These are phyloP conservation scores for Colletotrichum lupini DNA, from an alignment of 2,329 filamentous ascomycete species.

Conservation along the genomic window DNA sequence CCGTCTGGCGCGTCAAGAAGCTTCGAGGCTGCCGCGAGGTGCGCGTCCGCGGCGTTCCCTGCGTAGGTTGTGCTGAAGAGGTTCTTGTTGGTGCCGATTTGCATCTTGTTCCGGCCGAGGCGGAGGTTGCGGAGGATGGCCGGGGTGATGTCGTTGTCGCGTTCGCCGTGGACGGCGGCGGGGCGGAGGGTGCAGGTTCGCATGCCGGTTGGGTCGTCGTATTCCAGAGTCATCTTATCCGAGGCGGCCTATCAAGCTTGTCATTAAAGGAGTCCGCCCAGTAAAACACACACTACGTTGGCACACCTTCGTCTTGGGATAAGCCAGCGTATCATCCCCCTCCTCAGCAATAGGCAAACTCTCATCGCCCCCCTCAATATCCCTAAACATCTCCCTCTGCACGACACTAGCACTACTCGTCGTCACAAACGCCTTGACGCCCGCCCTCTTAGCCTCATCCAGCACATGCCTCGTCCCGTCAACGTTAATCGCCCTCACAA, in stretches of 20 bases:
- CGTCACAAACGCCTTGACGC: slow-evolving; percentile 70
- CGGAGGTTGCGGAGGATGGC: slow-evolving; percentile 65
- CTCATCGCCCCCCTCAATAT: slow-evolving; percentile 71
- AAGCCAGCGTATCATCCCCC: slow-evolving; percentile 42
- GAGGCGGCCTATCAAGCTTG: slow-evolving; percentile 13
- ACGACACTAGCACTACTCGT: slow-evolving; percentile 73
- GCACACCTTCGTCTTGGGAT: slow-evolving; percentile 69
- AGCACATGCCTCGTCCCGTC: slow-evolving; percentile 71
- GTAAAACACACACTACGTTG: slow-evolving; percentile 39
- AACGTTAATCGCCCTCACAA: slow-evolving; percentile 70
- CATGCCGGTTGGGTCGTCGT: slow-evolving; percentile 30
- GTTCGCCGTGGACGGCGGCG: slow-evolving; percentile 35
- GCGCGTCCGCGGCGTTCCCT: slow-evolving; percentile 71
- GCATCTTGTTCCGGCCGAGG: slow-evolving; percentile 65
- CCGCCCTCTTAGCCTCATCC: slow-evolving; percentile 56
- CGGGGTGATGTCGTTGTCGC: slow-evolving; percentile 66
- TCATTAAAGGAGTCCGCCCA: not conserved
- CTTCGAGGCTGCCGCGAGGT: slow-evolving; percentile 68
- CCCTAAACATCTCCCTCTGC: slow-evolving; percentile 65
- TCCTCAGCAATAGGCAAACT: slow-evolving; percentile 55
- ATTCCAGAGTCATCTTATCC: slow-evolving; percentile 32
- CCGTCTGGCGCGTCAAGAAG: slow-evolving; percentile 58
- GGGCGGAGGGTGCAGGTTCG: slow-evolving; percentile 33
- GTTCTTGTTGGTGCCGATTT: slow-evolving; percentile 71
- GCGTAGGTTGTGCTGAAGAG: slow-evolving; percentile 76